These are phyloP conservation scores for Hemisphaericaspora xylofermentans DNA, from an alignment of 1,139 yeast species.

Conservation along the genomic window DNA sequence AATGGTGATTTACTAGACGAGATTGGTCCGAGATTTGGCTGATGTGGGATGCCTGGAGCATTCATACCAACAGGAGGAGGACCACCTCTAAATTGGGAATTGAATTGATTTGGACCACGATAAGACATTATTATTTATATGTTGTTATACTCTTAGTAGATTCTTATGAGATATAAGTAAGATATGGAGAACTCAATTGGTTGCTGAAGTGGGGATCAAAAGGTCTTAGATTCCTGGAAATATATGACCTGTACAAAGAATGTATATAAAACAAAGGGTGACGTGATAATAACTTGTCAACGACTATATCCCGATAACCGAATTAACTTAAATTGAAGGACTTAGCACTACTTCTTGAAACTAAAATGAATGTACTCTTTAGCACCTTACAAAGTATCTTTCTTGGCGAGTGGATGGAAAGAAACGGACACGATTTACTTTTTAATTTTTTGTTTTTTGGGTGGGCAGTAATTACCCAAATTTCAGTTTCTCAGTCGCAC, in stretches of 20 bases:
- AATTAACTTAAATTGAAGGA: not conserved
- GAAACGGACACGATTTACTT: not conserved
- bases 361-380: not conserved
- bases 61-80: conserved; percentile 8
- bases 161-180: not conserved
- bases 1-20: conserved; percentile 23
- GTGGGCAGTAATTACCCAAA: too few relatives aligned
- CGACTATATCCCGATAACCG: too few relatives aligned
- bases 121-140: conserved; percentile 26
- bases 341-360: too few relatives aligned
- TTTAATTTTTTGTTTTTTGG: not conserved
- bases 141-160: not conserved
- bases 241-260: too few relatives aligned
- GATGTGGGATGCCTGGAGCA: conserved; percentile 18
- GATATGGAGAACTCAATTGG: too few relatives aligned
- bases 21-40: conserved; percentile 27
- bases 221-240: too few relatives aligned
- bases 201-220: too few relatives aligned
- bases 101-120: conserved; percentile 36
- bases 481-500: not conserved
- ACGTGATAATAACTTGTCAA: too few relatives aligned
- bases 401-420: not conserved
- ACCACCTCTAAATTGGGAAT: conserved; percentile 25
- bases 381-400: not conserved
- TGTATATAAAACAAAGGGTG: too few relatives aligned